Conservation (phyloP, 2,329 filamentous ascomycete species). For the Xylaria sp. region DNA sequence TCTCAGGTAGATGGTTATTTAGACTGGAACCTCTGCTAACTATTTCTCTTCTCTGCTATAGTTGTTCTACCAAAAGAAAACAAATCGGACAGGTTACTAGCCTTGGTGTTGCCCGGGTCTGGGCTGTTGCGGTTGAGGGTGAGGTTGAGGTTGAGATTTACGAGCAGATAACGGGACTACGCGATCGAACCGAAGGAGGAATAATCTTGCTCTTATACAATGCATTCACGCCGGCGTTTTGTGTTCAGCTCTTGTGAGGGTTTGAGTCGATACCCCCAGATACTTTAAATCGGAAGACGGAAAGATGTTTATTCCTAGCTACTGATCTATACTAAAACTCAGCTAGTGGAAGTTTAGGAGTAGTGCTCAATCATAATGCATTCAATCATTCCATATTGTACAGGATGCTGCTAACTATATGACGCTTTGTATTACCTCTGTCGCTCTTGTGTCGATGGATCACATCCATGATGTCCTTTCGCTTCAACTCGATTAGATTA, state of each 20-base stretch:
- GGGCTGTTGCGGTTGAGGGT: constrained; percentile 52
- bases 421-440: constrained; percentile 35
- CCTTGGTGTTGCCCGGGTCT: constrained; percentile 60
- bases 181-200: not conserved
- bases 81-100: constrained; percentile 71
- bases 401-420: constrained; percentile 39
- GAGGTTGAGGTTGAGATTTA: constrained; percentile 23
- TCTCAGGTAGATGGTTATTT: not conserved
- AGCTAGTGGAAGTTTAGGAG: not conserved
- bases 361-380: constrained; percentile 36
- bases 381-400: constrained; percentile 44
- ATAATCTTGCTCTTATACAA: constrained; percentile 22
- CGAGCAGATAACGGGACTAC: not conserved
- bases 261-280: constrained; percentile 38
- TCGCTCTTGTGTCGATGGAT: not conserved
- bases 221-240: constrained; percentile 46
- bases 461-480: not conserved
- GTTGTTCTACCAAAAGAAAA: constrained; percentile 75
- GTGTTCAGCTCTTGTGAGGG: constrained; percentile 35
- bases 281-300: constrained; percentile 11
- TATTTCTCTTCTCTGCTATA: constrained; percentile 44
- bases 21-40: constrained; percentile 43
- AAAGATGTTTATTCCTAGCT: constrained; percentile 1
- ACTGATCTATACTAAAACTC: not conserved
- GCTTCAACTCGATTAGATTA: constrained; percentile 53